Percentiles rank a stretch among this genome's conserved stretches.
Evolutionary conservation across 2,329 filamentous ascomycete species (phyloP).

Genomic region (Aureobasidium melanogenum): DNA sequence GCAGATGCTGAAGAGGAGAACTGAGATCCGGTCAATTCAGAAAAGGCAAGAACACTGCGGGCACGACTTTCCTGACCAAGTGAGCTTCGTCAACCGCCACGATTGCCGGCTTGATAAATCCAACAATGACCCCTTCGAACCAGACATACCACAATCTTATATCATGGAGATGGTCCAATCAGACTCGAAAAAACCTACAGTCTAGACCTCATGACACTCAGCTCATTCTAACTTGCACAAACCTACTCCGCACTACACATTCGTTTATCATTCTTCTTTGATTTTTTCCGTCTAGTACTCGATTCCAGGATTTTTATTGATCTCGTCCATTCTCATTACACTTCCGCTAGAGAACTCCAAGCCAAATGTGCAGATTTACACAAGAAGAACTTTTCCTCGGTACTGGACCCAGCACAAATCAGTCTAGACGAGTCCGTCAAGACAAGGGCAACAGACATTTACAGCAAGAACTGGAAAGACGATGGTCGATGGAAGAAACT

Average conservation of each 20-base stretch:
- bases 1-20: neutral
- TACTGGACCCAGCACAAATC: neutral
- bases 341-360: neutral
- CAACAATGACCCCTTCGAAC: neutral
- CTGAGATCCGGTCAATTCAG: too few species aligned
- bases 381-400: neutral
- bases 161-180: neutral
- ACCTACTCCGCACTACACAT: neutral
- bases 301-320: too few species aligned
- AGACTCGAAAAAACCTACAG: neutral
- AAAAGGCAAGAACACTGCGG: neutral
- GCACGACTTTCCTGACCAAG: neutral
- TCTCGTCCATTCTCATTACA: neutral
- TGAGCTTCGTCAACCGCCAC: neutral
- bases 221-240: neutral
- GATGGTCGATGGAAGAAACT: neutral
- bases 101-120: neutral
- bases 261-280: neutral
- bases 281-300: too few species aligned
- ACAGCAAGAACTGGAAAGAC: neutral
- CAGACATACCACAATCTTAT: neutral
- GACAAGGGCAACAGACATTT: neutral
- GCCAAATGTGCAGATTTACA: neutral
- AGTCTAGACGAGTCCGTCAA: neutral
- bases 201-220: neutral